Percentiles rank a stretch among this genome's conserved stretches.
Evolutionary conservation across 257 asterid genomes (phyloP).

Genomic region (Plectranthus barbatus): DNA sequence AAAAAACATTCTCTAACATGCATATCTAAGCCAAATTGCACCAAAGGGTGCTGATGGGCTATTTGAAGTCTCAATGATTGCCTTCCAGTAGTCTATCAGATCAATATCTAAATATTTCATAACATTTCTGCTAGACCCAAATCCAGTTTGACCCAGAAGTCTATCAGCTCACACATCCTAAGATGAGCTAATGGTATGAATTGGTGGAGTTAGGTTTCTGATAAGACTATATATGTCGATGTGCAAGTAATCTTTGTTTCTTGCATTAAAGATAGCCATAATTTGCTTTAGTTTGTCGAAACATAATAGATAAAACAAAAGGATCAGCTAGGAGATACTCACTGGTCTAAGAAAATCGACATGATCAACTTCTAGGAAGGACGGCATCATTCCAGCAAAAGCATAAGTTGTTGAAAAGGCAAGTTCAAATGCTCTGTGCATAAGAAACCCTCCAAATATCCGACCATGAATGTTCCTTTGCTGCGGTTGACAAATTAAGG

Average conservation of each 20-base stretch:
- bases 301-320: background rate
- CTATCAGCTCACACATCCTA: background rate
- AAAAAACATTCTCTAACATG: background rate
- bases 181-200: background rate
- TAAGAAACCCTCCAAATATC: slow-evolving; percentile 90
- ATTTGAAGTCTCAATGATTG: background rate
- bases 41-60: background rate
- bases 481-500: slow-evolving; percentile 96
- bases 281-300: background rate
- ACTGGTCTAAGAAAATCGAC: slow-evolving; percentile 94
- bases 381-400: slow-evolving; percentile 96
- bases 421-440: slow-evolving; percentile 86
- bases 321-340: slow-evolving; percentile 19
- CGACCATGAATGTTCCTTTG: slow-evolving; percentile 96
- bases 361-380: slow-evolving; percentile 87
- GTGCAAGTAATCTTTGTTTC: background rate
- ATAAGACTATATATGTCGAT: background rate
- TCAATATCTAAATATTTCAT: background rate
- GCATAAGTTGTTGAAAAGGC: slow-evolving; percentile 86
- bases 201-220: too few relatives aligned
- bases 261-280: background rate
- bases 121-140: background rate
- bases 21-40: background rate
- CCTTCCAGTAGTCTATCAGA: background rate
- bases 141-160: background rate